Evolutionary conservation across 768 basidiomycete species (phyloP).

Genomic region (Hygrocybe coccinea): DNA sequence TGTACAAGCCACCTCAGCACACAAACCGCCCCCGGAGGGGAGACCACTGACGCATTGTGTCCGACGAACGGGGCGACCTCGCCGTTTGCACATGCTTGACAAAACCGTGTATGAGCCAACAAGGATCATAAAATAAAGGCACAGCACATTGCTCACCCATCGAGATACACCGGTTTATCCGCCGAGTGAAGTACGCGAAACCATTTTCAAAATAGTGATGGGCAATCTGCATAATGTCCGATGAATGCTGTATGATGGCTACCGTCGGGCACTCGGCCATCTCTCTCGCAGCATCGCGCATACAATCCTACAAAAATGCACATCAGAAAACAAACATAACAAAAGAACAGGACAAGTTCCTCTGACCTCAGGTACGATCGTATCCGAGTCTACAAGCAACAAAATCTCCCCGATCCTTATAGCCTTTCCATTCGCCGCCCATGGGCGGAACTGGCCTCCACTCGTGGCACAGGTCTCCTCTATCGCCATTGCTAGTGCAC

Average conservation of each 20-base stretch:
- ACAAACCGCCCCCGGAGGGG: neutral
- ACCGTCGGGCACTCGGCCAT: conserved; percentile 69
- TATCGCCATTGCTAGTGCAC: conserved; percentile 65
- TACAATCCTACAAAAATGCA: conserved; percentile 49
- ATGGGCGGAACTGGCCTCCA: conserved; percentile 50
- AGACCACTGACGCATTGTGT: conserved; percentile 56
- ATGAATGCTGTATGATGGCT: conserved; percentile 84
- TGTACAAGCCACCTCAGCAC: conserved; percentile 7
- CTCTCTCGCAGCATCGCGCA: conserved; percentile 82
- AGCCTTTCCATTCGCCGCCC: conserved; percentile 70
- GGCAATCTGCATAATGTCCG: conserved; percentile 81
- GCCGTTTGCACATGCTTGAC: conserved; percentile 68
- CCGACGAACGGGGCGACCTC: conserved; percentile 81
- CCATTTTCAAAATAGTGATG: conserved; percentile 89
- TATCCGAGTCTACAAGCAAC: conserved; percentile 75
- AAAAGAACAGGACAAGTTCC: neutral
- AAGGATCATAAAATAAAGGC: conserved; percentile 25
- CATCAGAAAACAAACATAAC: neutral
- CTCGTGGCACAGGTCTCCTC: conserved; percentile 63
- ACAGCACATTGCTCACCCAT: conserved; percentile 63
- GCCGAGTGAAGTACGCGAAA: conserved; percentile 75
- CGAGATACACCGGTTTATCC: conserved; percentile 72
- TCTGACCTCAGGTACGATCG: conserved; percentile 56
- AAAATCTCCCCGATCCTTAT: conserved; percentile 73
- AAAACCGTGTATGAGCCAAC: neutral